Evolutionary conservation across 768 basidiomycete species (phyloP), one percentile per base, ranked within the genome.

Genomic region (Neoboletus subvelutipes): DNA sequence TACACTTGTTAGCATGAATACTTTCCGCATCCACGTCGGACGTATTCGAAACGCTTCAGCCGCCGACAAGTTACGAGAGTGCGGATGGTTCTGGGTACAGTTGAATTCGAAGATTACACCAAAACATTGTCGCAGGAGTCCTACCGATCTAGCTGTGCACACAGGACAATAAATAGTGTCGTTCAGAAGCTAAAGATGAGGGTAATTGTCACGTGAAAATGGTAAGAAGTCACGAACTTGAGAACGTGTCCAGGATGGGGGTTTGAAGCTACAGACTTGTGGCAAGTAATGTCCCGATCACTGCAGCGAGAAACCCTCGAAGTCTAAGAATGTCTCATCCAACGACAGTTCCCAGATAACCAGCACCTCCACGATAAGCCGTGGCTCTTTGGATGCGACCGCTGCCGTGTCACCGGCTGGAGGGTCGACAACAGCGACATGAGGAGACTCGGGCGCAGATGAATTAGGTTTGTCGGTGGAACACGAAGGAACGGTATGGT

Each of bases 311-410:
- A 88, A 88, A 4, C 82, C 84, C 10, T 80, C 83, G 67, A 92
- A 90, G 66, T 92, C 89, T 53, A 92, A 67, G 68, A 85, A 92
- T 18, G 77, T 87, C 67, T 92, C 91, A 55, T 88, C 87, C 2
- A 86, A 64, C 18, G 86, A 84, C 73, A 92, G 76, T 70, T 92
- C 90, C 45, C 88, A 80, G 20, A 92, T 84, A 2, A 94, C 85
- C 31, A 93, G 77, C 2, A 83, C 91, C 68, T 94, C 90, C 11
- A 92, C 89, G 46, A 92, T 92, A 5, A 87, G 74, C n/a, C 87
- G 76, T 33, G 81, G 78, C 49, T 79, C 77, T 18, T 62, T 51
- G 20, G 45, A 33, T 17, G 45, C 10, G 18, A 26, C 40, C 37
- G 8, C 43, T 50, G 7, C 60, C 45, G 13, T 8, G 52, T 49